A percentile compares a stretch with the other conserved stretches of the same genome.
phyloP scores from a whole-genome alignment of 1,139 yeast species.

The Yamadazyma oceani region DNA sequence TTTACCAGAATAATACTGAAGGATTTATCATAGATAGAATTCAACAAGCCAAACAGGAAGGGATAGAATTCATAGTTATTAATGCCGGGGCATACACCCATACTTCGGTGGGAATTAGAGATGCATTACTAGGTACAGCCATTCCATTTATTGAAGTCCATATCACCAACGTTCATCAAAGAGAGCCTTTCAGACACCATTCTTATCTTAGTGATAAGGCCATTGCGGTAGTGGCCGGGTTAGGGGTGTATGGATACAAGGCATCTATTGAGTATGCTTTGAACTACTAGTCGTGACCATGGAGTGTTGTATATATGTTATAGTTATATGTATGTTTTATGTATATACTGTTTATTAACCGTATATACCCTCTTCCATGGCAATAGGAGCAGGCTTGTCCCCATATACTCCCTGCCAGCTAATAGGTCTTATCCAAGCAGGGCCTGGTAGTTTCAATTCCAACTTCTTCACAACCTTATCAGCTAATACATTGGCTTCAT shows the following conservation, averaged over 20 bases:
- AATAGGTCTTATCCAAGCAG: constrained; percentile 53
- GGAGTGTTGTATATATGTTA: constrained; percentile 2
- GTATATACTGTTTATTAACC: constrained; percentile 35
- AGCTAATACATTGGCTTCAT: constrained; percentile 67
- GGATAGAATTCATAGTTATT: constrained; percentile 42
- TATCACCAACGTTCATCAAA: constrained; percentile 49
- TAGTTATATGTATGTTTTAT: not conserved
- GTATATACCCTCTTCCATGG: constrained; percentile 76
- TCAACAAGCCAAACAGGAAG: constrained; percentile 43
- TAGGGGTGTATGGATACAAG: constrained; percentile 51
- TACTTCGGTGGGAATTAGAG: constrained; percentile 50
- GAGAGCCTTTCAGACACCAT: constrained; percentile 52
- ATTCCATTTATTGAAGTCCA: constrained; percentile 52
- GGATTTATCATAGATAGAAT: constrained; percentile 48
- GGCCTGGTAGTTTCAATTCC: constrained; percentile 17
- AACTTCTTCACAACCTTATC: constrained; percentile 30
- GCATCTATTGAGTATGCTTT: constrained; percentile 49
- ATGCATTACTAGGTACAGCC: constrained; percentile 47
- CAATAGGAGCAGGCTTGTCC: constrained; percentile 58
- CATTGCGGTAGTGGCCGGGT: constrained; percentile 47
- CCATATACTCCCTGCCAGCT: constrained; percentile 92
- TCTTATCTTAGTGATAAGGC: constrained; percentile 50
- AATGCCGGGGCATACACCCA: constrained; percentile 56
- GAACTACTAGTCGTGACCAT: constrained; percentile 36
- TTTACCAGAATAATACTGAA: constrained; percentile 46